Base-by-base conservation (phyloP, 2,329 filamentous ascomycete species). In the Claviceps quebecensis region DNA sequence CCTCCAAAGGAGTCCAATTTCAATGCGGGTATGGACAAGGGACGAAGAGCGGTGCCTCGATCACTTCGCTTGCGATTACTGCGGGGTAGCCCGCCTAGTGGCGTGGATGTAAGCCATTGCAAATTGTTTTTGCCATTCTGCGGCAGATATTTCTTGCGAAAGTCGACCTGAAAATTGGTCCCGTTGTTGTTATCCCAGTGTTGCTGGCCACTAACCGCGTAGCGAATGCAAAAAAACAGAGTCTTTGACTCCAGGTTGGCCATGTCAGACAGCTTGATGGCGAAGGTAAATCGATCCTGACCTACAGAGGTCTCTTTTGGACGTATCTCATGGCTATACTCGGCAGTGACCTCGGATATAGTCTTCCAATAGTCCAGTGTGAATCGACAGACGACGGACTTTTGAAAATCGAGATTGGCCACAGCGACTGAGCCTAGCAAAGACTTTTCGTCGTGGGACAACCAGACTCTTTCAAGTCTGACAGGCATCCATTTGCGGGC, bases 301-400 rank as follows among this genome's bases (percentile, higher is more conserved):
- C 84, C 81, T 58, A 84, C 75, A 22, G 78, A 71, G 3, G 72
- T 72, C 43, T 84, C 79, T 58, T 79, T 79, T 29, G 80, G 80
- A 44, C 81, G 80, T 45, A 91, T 78, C 68, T 93, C 86, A 55
- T 86, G 80, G 64, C 83, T 84, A 70, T 80, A 98, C 60, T 96
- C 89, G n/a, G 87, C 91, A 39, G 77, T 76, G 1, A 97, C 86
- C 65, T 98, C 93, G 0, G 93, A 98, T 0, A 90, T 94, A 0
- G 93, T 98, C 75, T 95, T 95, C 93, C 93, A 98, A 70, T 95
- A 93, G 67, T 98, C 93, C 46, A 96, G 77, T 0, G 93, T 98
- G 67, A 98, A 98, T 48, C 93, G 82, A 65, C 88, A 91, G n/a
- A 85, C 81, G 50, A 98, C 87, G 5, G 75, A 68, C 69, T 98